Conservation (phyloP, 192 early-diverging fungal genomes). For the Pilaira anomala region DNA sequence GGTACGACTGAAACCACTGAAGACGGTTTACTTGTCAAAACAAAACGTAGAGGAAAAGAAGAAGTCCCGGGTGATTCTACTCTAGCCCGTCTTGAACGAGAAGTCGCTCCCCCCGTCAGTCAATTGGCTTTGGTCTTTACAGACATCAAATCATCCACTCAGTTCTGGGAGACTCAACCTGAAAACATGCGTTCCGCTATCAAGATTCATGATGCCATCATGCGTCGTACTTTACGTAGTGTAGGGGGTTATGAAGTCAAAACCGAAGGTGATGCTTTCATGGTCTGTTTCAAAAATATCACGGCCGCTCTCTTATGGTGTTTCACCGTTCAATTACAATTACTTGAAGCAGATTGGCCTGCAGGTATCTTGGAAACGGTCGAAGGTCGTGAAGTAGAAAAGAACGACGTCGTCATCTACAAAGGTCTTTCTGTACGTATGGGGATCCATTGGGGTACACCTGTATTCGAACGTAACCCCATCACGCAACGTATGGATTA, state of each 20-base stretch:
- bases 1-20: constrained; percentile 28
- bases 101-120: constrained; percentile 82
- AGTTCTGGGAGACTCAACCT: constrained; percentile 85
- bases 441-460: constrained; percentile 91
- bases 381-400: constrained; percentile 73
- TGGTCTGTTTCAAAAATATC: constrained; percentile 86
- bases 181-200: constrained; percentile 84
- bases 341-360: constrained; percentile 86
- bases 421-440: constrained; percentile 87
- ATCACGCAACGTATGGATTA: constrained; percentile 94
- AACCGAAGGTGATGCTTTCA: constrained; percentile 93
- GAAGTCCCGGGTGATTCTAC: constrained; percentile 54
- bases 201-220: constrained; percentile 79
- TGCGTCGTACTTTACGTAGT: constrained; percentile 77
- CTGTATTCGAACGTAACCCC: constrained; percentile 84
- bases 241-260: constrained; percentile 94
- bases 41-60: constrained; percentile 43
- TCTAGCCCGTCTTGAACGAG: constrained; percentile 62
- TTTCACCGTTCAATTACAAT: constrained; percentile 78
- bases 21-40: constrained; percentile 25
- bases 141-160: constrained; percentile 91
- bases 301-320: constrained; percentile 84
- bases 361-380: constrained; percentile 72
- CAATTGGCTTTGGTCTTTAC: constrained; percentile 88
- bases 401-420: constrained; percentile 67